A percentile compares a stretch with the other conserved stretches of the same genome.
These are phyloP conservation scores for Phyllosticta ampelicida DNA, from an alignment of 2,329 filamentous ascomycete genomes.

Conservation along the genomic window DNA sequence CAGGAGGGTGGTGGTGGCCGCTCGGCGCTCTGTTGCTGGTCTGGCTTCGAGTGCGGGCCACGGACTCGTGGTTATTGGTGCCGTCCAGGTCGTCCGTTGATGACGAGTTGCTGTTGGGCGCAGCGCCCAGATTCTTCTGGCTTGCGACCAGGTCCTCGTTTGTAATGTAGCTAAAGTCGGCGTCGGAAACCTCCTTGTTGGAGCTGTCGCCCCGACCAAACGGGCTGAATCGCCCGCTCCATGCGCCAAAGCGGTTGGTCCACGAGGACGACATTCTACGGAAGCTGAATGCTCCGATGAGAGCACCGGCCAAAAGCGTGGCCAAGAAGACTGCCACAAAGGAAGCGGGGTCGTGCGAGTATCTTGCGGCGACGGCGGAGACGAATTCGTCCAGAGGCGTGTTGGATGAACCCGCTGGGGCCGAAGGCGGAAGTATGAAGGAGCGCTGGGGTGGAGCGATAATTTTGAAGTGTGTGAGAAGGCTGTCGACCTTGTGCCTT, in stretches of 20 bases:
- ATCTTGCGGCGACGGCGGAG: background rate
- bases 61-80: background rate
- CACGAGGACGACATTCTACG: constrained; percentile 30
- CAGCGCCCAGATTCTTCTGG: constrained; percentile 14
- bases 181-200: constrained; percentile 52
- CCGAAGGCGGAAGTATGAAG: constrained; percentile 25
- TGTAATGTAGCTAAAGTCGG: constrained; percentile 77
- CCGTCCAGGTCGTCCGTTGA: constrained; percentile 12
- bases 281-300: constrained; percentile 31
- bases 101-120: constrained; percentile 14
- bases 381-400: background rate
- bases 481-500: background rate
- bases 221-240: constrained; percentile 38
- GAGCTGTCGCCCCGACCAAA: constrained; percentile 32
- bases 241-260: constrained; percentile 35
- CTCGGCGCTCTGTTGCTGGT: constrained; percentile 10
- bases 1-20: constrained; percentile 12
- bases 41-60: constrained; percentile 13
- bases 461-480: constrained; percentile 13
- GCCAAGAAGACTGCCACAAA: constrained; percentile 13
- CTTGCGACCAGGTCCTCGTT: constrained; percentile 52
- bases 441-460: constrained; percentile 28
- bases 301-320: constrained; percentile 22
- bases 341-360: constrained; percentile 3
- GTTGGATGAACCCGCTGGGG: constrained; percentile 13